phyloP scores from a whole-genome alignment of 768 basidiomycete species.

The Mycena haematopus region DNA sequence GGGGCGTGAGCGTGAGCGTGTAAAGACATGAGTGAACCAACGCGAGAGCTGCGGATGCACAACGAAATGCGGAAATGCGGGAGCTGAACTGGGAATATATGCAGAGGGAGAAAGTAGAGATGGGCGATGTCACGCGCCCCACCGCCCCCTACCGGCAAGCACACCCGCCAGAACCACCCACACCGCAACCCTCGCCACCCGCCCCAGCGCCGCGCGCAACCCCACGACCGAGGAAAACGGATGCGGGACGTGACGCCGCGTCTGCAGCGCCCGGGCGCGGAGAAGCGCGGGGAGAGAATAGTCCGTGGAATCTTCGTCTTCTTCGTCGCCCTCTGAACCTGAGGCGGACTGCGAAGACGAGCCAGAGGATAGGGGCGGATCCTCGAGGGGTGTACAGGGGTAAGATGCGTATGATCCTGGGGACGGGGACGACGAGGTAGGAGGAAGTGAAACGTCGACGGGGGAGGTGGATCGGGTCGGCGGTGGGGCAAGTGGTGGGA shows the following conservation, averaged over 20 bases:
- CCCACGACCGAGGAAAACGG: conserved; percentile 12
- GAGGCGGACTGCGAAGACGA: neutral
- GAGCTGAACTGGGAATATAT: no score
- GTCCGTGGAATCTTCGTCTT: conserved; percentile 1
- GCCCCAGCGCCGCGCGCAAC: neutral
- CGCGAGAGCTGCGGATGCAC: no score
- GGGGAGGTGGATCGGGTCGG: no score
- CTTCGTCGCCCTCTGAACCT: neutral
- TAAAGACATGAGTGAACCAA: no score
- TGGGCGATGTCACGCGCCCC: no score
- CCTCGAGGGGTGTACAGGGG: neutral
- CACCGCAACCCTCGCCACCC: neutral
- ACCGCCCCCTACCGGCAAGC: neutral
- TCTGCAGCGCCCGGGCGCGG: conserved; percentile 10
- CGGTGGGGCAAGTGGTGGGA: no score
- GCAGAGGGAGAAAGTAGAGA: no score
- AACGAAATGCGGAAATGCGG: no score
- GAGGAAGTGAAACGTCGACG: no score
- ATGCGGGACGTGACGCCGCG: conserved; percentile 15
- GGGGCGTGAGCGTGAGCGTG: no score
- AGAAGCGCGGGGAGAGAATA: conserved; percentile 12
- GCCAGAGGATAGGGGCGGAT: neutral
- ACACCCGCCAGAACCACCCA: conserved; percentile 12
- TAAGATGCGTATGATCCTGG: neutral
- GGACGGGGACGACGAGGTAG: no score